phyloP scores from a whole-genome alignment of 495 filamentous ascomycete species.

The Aspergillus funiculosus region DNA sequence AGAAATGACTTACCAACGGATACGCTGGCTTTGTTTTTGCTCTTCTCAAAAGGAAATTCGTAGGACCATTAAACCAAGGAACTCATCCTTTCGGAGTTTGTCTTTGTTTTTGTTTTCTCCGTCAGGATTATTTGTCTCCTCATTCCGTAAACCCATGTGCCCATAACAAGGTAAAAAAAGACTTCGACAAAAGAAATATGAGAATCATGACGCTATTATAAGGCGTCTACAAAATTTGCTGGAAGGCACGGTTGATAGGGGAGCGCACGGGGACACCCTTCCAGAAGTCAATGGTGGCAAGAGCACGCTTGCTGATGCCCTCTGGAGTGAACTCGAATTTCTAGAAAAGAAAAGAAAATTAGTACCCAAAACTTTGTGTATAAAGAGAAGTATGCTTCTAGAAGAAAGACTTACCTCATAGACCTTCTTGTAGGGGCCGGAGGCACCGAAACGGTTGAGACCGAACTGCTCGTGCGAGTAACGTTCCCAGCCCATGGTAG shows the following conservation, averaged over 20 bases:
- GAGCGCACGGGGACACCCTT: slow-evolving; percentile 87
- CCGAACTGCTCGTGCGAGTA: slow-evolving; percentile 99
- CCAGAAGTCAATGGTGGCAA: slow-evolving; percentile 91
- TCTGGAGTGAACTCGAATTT: slow-evolving; percentile 99
- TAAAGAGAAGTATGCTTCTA: background rate
- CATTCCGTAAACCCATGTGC: slow-evolving; percentile 21
- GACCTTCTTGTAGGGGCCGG: slow-evolving; percentile 93
- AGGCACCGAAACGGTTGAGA: slow-evolving; percentile 96
- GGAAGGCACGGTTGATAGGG: slow-evolving; percentile 80
- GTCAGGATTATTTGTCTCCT: slow-evolving; percentile 5
- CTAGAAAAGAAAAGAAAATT: slow-evolving; percentile 38
- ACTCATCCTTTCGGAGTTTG: slow-evolving; percentile 20
- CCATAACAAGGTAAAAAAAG: slow-evolving; percentile 16
- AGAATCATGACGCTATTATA: slow-evolving; percentile 14
- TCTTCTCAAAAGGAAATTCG: slow-evolving; percentile 14
- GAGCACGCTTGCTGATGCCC: slow-evolving; percentile 89
- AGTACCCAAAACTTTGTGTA: slow-evolving; percentile 11
- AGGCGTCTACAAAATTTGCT: slow-evolving; percentile 42
- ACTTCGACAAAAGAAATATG: slow-evolving; percentile 7
- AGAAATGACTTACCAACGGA: slow-evolving; percentile 6
- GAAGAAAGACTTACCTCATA: slow-evolving; percentile 65
- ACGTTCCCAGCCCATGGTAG: slow-evolving; percentile 92
- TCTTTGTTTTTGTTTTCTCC: no score
- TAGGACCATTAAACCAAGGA: slow-evolving; percentile 14
- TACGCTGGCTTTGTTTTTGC: slow-evolving; percentile 12